Evolutionary conservation across 2,329 filamentous ascomycete species (phyloP).

Genomic region (Clonostachys byssicola): DNA sequence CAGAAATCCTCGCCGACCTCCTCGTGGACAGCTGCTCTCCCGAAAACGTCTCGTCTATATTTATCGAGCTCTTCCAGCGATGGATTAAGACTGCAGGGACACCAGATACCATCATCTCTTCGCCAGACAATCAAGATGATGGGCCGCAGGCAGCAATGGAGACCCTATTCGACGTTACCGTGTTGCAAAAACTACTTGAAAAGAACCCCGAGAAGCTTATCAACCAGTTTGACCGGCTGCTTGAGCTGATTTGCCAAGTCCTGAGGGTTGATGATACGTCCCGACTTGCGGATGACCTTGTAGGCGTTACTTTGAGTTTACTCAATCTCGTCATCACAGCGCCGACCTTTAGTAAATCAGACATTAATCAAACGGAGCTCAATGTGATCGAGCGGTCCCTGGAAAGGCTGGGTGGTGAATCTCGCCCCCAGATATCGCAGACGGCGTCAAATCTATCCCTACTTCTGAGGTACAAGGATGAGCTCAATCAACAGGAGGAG

Average conservation of each 20-base stretch:
- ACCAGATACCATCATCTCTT: conserved; percentile 13
- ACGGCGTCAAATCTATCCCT: conserved; percentile 54
- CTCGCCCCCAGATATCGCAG: conserved; percentile 35
- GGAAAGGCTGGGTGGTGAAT: conserved; percentile 28
- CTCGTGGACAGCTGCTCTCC: conserved; percentile 45
- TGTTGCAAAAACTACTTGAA: conserved; percentile 63
- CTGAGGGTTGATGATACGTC: conserved; percentile 40
- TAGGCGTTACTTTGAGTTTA: conserved; percentile 53
- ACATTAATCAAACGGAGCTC: conserved; percentile 34
- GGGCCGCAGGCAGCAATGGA: conserved; percentile 32
- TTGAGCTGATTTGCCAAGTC: conserved; percentile 60
- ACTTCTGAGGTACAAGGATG: conserved; percentile 51
- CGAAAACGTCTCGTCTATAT: conserved; percentile 55
- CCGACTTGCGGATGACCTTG: conserved; percentile 38
- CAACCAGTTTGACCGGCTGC: conserved; percentile 57
- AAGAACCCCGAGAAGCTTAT: conserved; percentile 60
- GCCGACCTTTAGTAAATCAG: conserved; percentile 47
- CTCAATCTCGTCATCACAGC: conserved; percentile 57
- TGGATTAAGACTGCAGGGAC: conserved; percentile 42
- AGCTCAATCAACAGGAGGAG: conserved; percentile 40
- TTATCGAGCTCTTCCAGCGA: conserved; percentile 51
- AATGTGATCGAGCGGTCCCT: conserved; percentile 44
- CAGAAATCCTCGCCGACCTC: conserved; percentile 41
- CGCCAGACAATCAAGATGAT: conserved; percentile 20
- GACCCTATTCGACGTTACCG: conserved; percentile 52